Percentiles rank a stretch among this genome's conserved stretches.
Conservation (phyloP, 1,284 basidiomycete species). For the Chiua sp. region DNA sequence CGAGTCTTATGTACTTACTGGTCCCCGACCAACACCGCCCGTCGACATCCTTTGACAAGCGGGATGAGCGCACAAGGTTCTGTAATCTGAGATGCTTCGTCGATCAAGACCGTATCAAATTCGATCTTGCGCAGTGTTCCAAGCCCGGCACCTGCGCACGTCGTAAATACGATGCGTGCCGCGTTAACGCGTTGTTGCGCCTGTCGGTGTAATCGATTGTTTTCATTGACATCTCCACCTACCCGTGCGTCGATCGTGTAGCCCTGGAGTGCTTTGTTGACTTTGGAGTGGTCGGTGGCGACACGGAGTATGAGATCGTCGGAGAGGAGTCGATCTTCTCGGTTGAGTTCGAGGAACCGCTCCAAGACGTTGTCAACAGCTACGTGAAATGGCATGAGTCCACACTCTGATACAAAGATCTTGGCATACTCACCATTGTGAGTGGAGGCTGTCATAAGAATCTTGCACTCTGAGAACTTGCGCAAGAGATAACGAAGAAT, state of each 20-base stretch:
- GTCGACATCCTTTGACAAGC: slow-evolving; percentile 62
- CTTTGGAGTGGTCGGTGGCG: slow-evolving; percentile 65
- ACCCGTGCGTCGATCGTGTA: slow-evolving; percentile 70
- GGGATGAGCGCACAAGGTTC: slow-evolving; percentile 68
- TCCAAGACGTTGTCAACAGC: slow-evolving; percentile 74
- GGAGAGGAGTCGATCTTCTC: slow-evolving; percentile 43
- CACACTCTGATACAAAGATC: background rate
- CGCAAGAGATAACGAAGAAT: slow-evolving; percentile 55
- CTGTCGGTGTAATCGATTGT: slow-evolving; percentile 59
- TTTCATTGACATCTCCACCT: slow-evolving; percentile 60
- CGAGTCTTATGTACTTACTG: slow-evolving; percentile 55
- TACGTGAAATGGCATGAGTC: slow-evolving; percentile 23
- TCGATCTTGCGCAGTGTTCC: slow-evolving; percentile 59
- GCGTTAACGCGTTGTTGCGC: slow-evolving; percentile 60
- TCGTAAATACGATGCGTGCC: slow-evolving; percentile 63
- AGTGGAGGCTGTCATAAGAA: slow-evolving; percentile 72
- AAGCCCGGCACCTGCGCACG: slow-evolving; percentile 67
- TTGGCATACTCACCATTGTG: slow-evolving; percentile 54
- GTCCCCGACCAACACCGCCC: slow-evolving; percentile 67
- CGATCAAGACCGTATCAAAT: slow-evolving; percentile 67
- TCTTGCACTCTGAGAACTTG: slow-evolving; percentile 44
- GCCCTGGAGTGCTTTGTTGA: slow-evolving; percentile 57
- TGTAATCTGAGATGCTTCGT: slow-evolving; percentile 71
- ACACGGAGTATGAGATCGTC: slow-evolving; percentile 65
- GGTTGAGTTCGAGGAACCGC: slow-evolving; percentile 58